These are phyloP conservation scores for Trichoderma guizhouense DNA, from an alignment of 2,329 filamentous ascomycete genomes.

Conservation along the genomic window DNA sequence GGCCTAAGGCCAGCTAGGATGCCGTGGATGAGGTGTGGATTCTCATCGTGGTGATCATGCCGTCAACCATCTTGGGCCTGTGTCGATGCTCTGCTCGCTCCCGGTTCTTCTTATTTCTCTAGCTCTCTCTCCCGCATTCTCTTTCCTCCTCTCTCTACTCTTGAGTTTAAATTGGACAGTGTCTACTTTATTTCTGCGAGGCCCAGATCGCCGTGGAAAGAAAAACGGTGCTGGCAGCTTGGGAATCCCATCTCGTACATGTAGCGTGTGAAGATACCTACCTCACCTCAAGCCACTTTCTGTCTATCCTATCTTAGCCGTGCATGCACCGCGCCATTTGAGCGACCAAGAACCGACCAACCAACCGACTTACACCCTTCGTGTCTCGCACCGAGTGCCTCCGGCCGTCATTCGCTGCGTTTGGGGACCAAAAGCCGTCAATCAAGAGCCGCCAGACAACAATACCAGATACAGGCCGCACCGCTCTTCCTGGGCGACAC, in stretches of 20 bases:
- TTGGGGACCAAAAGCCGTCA: constrained; percentile 4
- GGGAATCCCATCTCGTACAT: neutral
- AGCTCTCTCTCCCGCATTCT: neutral
- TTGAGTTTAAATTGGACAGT: neutral
- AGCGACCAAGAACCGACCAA: constrained; percentile 11
- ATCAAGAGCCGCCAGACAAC: constrained; percentile 11
- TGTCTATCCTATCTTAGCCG: constrained; percentile 13
- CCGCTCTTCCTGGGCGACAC: neutral
- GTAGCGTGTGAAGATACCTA: constrained; percentile 4
- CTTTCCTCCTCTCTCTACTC: neutral
- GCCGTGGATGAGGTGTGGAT: constrained; percentile 7
- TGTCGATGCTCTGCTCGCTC: neutral
- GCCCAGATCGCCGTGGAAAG: neutral
- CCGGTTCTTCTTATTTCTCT: neutral
- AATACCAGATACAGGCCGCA: constrained; percentile 9
- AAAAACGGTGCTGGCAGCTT: neutral
- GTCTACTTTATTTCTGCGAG: neutral
- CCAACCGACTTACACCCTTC: constrained; percentile 24
- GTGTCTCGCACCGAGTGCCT: neutral
- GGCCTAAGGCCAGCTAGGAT: constrained; percentile 1
- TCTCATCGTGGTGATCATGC: constrained; percentile 12
- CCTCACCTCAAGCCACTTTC: constrained; percentile 9
- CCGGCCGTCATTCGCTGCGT: constrained; percentile 13
- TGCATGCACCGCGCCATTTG: constrained; percentile 14
- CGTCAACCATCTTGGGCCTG: constrained; percentile 14